Percentiles rank a stretch among this genome's conserved stretches.
phyloP scores from a whole-genome alignment of 1,139 yeast species.

The Yamadazyma conglobata region DNA sequence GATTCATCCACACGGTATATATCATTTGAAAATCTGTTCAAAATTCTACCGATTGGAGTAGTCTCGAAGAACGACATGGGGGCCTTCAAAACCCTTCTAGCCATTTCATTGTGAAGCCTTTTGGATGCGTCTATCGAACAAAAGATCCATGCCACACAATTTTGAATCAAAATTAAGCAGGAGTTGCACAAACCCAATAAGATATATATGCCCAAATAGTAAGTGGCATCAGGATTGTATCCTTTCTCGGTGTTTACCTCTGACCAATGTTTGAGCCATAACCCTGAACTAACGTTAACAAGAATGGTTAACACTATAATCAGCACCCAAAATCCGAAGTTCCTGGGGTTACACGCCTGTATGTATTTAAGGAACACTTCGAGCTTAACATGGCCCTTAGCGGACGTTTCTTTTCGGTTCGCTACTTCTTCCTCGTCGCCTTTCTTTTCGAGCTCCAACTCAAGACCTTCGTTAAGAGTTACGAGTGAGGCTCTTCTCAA shows the following conservation, averaged over 20 bases:
- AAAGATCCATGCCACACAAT: conserved; percentile 29
- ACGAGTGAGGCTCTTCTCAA: not conserved
- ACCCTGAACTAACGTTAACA: conserved; percentile 23
- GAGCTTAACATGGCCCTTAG: conserved; percentile 32
- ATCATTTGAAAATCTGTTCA: conserved; percentile 38
- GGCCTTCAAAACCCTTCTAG: conserved; percentile 29
- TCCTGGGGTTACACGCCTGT: conserved; percentile 30
- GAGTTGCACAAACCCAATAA: conserved; percentile 26
- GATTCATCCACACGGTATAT: conserved; percentile 31
- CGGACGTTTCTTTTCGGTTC: conserved; percentile 21
- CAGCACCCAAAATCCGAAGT: conserved; percentile 23
- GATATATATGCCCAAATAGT: conserved; percentile 25
- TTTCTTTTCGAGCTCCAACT: conserved; percentile 4
- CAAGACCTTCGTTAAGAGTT: conserved; percentile 5
- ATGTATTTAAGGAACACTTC: conserved; percentile 29
- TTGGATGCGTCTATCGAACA: conserved; percentile 30
- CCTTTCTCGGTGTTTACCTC: conserved; percentile 27
- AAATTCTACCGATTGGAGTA: conserved; percentile 38
- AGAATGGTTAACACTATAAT: conserved; percentile 20
- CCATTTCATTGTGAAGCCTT: conserved; percentile 36
- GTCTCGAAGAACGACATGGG: conserved; percentile 45
- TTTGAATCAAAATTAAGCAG: conserved; percentile 24
- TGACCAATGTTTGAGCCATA: conserved; percentile 36
- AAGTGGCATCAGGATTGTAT: conserved; percentile 20
- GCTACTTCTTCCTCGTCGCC: conserved; percentile 6